Conservation (phyloP, 2,329 filamentous ascomycete species). For the Hymenoscyphus linearis region DNA sequence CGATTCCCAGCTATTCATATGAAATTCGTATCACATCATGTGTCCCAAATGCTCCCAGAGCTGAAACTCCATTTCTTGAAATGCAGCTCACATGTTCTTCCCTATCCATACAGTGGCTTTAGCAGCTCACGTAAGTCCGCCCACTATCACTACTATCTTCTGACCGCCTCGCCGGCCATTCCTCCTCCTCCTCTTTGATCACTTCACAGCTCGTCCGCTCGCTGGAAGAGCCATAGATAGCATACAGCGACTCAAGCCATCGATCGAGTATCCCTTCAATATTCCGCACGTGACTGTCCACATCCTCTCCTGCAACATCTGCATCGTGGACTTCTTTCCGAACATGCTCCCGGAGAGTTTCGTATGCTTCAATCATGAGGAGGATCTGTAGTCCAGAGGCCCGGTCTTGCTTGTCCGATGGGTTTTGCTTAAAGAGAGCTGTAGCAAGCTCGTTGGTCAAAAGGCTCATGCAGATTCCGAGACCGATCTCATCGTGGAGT, state of each 20-base stretch:
- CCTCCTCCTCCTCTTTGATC: conserved; percentile 7
- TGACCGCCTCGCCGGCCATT: conserved; percentile 20
- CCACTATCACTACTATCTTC: conserved; percentile 3
- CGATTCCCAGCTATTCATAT: neutral
- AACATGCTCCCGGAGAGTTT: conserved; percentile 23
- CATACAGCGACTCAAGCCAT: conserved; percentile 28
- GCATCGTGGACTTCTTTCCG: conserved; percentile 15
- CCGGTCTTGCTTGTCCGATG: conserved; percentile 12
- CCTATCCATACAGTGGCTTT: neutral
- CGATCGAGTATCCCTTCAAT: conserved; percentile 24
- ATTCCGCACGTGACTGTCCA: conserved; percentile 15
- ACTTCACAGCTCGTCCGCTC: conserved; percentile 4
- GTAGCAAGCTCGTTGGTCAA: conserved; percentile 26
- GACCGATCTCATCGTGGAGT: conserved; percentile 20
- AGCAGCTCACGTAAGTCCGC: neutral
- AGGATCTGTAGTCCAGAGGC: conserved; percentile 28
- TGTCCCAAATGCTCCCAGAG: neutral
- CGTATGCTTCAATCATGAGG: conserved; percentile 32
- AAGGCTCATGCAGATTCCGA: conserved; percentile 28
- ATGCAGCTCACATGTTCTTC: neutral
- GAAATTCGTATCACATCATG: neutral
- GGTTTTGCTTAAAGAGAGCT: conserved; percentile 19
- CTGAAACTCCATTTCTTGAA: neutral
- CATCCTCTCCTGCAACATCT: conserved; percentile 8
- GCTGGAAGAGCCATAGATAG: conserved; percentile 24